Evolutionary conservation across 352 stramenopile genomes (phyloP).

Genomic region (Globisporangium mamillatum): DNA sequence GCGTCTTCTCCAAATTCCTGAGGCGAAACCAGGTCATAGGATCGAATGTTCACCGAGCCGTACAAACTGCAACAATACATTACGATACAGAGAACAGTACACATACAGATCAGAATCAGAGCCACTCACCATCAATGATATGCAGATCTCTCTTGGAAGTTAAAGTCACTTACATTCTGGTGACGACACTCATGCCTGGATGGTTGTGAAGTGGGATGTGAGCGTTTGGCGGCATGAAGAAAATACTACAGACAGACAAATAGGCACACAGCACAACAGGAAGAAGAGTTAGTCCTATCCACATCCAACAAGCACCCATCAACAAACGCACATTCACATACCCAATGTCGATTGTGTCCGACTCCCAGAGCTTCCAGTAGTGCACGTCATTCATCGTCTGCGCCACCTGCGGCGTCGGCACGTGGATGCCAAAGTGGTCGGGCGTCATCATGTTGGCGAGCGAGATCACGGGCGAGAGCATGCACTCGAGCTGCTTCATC

Average conservation of each 20-base stretch:
- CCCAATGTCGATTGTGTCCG: constrained; percentile 80
- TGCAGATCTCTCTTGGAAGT: not conserved
- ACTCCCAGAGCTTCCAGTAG: constrained; percentile 87
- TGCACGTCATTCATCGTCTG: constrained; percentile 74
- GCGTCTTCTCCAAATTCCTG: constrained; percentile 26
- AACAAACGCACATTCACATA: constrained; percentile 12
- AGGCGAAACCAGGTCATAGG: constrained; percentile 68
- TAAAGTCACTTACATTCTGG: constrained; percentile 57
- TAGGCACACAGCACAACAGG: not conserved
- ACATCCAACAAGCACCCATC: not conserved
- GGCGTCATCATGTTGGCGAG: constrained; percentile 54
- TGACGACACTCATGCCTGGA: constrained; percentile 82
- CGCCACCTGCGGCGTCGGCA: constrained; percentile 61
- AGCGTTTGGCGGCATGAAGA: constrained; percentile 78
- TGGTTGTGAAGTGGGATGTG: constrained; percentile 82
- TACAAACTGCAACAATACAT: constrained; percentile 48
- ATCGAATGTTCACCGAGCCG: constrained; percentile 63
- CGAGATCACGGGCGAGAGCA: constrained; percentile 58
- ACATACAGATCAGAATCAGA: constrained; percentile 1
- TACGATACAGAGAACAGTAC: constrained; percentile 11
- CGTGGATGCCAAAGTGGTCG: constrained; percentile 71
- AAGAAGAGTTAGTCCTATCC: not conserved
- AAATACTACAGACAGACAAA: constrained; percentile 42
- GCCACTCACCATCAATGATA: not conserved
- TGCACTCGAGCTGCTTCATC: constrained; percentile 65